Percentiles rank a stretch among this genome's conserved stretches.
phyloP scores from a whole-genome alignment of 139 green algal species.

The Micractinium conductrix region DNA sequence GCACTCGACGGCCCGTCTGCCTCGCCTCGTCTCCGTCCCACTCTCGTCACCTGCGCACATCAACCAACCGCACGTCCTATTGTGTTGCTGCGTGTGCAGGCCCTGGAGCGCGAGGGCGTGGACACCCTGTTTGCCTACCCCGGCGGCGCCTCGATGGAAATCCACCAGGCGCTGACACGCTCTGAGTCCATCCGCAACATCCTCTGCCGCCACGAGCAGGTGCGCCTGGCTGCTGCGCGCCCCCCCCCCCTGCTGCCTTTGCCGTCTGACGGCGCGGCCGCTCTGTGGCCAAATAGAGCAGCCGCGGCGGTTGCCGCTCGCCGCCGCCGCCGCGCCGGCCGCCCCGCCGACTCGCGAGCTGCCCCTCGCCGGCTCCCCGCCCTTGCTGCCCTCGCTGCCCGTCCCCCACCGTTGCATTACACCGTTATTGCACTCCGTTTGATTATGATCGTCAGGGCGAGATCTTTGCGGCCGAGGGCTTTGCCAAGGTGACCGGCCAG shows the following conservation, averaged over 20 bases:
- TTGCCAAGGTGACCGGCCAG: slow-evolving; percentile 92
- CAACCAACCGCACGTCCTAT: too few relatives aligned
- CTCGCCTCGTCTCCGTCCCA: too few relatives aligned
- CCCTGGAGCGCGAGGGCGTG: slow-evolving; percentile 93
- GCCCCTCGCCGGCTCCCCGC: too few relatives aligned
- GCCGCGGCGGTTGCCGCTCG: too few relatives aligned
- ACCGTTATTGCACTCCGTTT: too few relatives aligned
- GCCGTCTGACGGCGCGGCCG: too few relatives aligned
- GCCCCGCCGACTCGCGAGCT: too few relatives aligned
- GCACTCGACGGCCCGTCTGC: too few relatives aligned
- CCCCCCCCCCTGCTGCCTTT: neutral
- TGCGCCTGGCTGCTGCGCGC: slow-evolving; percentile 18
- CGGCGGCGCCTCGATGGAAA: slow-evolving; percentile 98
- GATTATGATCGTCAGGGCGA: slow-evolving; percentile 96
- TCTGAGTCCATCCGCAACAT: slow-evolving; percentile 91
- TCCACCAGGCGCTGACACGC: slow-evolving; percentile 98
- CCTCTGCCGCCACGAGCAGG: slow-evolving; percentile 98
- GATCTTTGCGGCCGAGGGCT: slow-evolving; percentile 99
- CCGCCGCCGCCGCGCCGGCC: too few relatives aligned
- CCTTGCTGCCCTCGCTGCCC: neutral
- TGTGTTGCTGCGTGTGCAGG: slow-evolving; percentile 24
- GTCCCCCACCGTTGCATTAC: too few relatives aligned
- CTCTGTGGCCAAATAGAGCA: too few relatives aligned
- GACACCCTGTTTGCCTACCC: slow-evolving; percentile 86
- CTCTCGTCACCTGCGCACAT: too few relatives aligned